Conservation (phyloP, 2,329 filamentous ascomycete genomes). For the Colletotrichum brevisporum region DNA sequence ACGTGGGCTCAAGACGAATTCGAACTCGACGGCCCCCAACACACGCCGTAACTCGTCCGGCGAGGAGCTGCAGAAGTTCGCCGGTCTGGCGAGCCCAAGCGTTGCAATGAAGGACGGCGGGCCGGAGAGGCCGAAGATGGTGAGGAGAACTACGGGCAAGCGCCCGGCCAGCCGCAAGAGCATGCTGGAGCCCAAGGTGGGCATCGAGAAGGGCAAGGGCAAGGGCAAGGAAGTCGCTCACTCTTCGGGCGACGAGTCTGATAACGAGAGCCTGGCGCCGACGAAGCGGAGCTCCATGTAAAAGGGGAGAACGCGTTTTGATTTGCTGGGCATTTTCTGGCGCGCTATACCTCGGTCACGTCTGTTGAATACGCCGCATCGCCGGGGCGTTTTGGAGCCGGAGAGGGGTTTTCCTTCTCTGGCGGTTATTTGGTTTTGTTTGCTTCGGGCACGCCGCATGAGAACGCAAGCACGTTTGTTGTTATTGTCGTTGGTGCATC, state of each 20-base stretch:
- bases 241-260: slow-evolving; percentile 48
- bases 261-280: slow-evolving; percentile 44
- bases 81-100: slow-evolving; percentile 49
- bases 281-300: slow-evolving; percentile 61
- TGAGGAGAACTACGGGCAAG: slow-evolving; percentile 47
- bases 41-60: slow-evolving; percentile 67
- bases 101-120: slow-evolving; percentile 47
- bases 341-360: slow-evolving; percentile 40
- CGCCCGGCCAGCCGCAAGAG: slow-evolving; percentile 58
- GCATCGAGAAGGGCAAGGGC: slow-evolving; percentile 54
- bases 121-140: slow-evolving; percentile 45
- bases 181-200: slow-evolving; percentile 56
- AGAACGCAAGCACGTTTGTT: slow-evolving; percentile 25
- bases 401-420: slow-evolving; percentile 1
- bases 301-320: slow-evolving; percentile 33
- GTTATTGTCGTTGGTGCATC: slow-evolving; percentile 5
- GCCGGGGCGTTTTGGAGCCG: slow-evolving; percentile 33
- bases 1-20: slow-evolving; percentile 69
- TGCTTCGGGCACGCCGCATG: slow-evolving; percentile 9
- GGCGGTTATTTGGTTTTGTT: background rate
- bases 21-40: slow-evolving; percentile 60
- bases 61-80: slow-evolving; percentile 51
- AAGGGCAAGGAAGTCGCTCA: slow-evolving; percentile 64
- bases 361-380: slow-evolving; percentile 28
- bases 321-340: slow-evolving; percentile 38